A percentile compares a stretch with the other conserved stretches of the same genome.
Conservation (phyloP, 139 green algal species). For the Chlorella ohadii region DNA sequence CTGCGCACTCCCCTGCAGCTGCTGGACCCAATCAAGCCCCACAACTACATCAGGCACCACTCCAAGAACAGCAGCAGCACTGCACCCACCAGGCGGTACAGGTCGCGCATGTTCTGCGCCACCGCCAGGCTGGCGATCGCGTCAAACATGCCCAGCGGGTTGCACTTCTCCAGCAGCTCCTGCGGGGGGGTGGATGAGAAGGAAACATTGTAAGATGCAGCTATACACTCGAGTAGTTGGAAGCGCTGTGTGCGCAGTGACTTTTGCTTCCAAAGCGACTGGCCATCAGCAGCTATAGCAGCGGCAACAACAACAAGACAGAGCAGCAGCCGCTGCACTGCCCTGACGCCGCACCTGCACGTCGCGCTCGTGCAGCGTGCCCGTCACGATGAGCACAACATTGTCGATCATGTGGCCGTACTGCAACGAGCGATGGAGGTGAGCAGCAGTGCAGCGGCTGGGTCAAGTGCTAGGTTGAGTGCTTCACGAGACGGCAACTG, state of each 20-base stretch:
- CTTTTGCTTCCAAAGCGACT: too few relatives aligned
- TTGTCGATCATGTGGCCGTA: conserved; percentile 99
- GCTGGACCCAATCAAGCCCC: too few relatives aligned
- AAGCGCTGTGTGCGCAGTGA: too few relatives aligned
- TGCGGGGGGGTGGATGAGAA: too few relatives aligned
- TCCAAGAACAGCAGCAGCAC: not conserved
- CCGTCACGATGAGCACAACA: conserved; percentile 98
- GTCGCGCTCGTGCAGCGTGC: conserved; percentile 96
- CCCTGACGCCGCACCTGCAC: conserved; percentile 73
- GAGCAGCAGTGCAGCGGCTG: too few relatives aligned
- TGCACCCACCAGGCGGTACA: conserved; percentile 89
- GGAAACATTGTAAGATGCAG: too few relatives aligned
- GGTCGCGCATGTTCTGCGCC: conserved; percentile 95
- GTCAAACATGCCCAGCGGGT: conserved; percentile 99
- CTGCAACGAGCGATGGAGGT: too few relatives aligned
- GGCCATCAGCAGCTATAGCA: not conserved
- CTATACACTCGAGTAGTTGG: too few relatives aligned
- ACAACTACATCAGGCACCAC: too few relatives aligned
- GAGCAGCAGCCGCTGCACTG: not conserved
- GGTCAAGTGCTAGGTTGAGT: too few relatives aligned
- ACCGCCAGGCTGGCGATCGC: conserved; percentile 95
- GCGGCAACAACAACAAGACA: not conserved
- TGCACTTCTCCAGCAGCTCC: conserved; percentile 98
- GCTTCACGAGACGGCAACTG: too few relatives aligned
- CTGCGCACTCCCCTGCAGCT: too few relatives aligned